Base-by-base conservation (phyloP, 73 alveolate genomes). In the Breviolum minutum region DNA sequence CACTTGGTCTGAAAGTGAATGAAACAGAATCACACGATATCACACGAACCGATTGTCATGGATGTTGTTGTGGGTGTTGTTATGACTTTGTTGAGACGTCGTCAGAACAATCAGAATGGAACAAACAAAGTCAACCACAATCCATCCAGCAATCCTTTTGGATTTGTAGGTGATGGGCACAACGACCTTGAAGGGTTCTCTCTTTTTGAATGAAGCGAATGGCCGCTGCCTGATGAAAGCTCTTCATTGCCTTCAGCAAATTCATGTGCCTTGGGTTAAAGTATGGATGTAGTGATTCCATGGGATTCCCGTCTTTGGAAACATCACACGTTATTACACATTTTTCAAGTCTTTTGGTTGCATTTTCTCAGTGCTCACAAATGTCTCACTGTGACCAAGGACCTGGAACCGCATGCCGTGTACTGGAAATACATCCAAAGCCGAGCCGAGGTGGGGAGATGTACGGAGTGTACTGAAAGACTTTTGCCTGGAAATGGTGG, bases 221-320 rank as follows among this genome's bases (percentile, higher is more conserved):
- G 96, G 96, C 74, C 96, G 96, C 32, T 90, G 96, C 87, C 22
- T 90, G 85, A 87, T 90, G 76, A 90, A 48, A 60, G 96, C 96
- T 11, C 66, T 90, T 29, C 14, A n/a, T 29, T 20, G 73, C 68
- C 96, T 90, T 20, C 54, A 48, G 68, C 96, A 90, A 16, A 74
- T 90, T 30, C 87, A 69, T 32, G 96, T 8, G 48, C 60, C 85
- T 48, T 20, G 95, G 85, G 11, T 17, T 6, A 6, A 30, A 26
- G 7, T 3, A 61, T 70, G 48, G 32, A 6, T 24, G 26, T 26
- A 40, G 48, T 24, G 48, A 14, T 77, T n/a, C 86, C 30, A 26
- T 29, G 27, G 32, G 24, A 26, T 29, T 73, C 24, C 27, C 8
- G 80, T 8, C n/a, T 70, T 70, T 70, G 0, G 80, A 40, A 40